Base-by-base conservation (phyloP, 768 basidiomycete genomes). In the Ramaria sp. region DNA sequence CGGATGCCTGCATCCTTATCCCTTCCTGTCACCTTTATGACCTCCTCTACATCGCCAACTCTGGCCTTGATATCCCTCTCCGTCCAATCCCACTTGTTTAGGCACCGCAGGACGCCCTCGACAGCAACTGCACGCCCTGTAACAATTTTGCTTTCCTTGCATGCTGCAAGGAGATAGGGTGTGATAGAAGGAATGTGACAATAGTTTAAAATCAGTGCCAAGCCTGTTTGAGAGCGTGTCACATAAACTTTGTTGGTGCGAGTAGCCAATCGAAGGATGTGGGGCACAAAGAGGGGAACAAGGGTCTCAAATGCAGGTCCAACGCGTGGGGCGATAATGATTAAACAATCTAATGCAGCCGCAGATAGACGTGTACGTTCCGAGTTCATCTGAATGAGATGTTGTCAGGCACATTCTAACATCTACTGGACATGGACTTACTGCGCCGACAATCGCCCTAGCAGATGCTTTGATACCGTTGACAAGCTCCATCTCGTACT, bases 211-310 rank as follows among this genome's bases (percentile, higher is more conserved):
- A 90, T 77, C 22, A 74, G 64, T 42, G 77, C 65, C 43, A 91
- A 77, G 62, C 80, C 82, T 0, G 74, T 65, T 59, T 75, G 79
- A 1, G 86, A 84, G 33, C 88, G 84, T 43, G 74, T 77, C 62
- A 82, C 70, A 63, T 87, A 80, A 48, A 92, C 80, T 68, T 90
- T 92, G 75, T 86, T 91, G 19, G 89, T 77, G 20, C 88, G 80
- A 17, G 80, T 74, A 60, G 86, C 88, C 22, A 90, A 70, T 1
- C 71, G 69, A 12, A 93, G 72, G 19, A 93, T 72, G 7, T 81
- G 70, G 0, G 89, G 90, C 43, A 91, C 62, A 63, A 86, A 83
- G 12, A 82, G 65, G n/a, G 78, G 68, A 7, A 89, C 68, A 20
- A 91, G 73, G 2, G 81, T 76, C 41, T 86, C 86, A 63, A 91